These are phyloP conservation scores for Pseudogymnoascus verrucosus DNA, from an alignment of 2,329 filamentous ascomycete species.

Conservation along the genomic window DNA sequence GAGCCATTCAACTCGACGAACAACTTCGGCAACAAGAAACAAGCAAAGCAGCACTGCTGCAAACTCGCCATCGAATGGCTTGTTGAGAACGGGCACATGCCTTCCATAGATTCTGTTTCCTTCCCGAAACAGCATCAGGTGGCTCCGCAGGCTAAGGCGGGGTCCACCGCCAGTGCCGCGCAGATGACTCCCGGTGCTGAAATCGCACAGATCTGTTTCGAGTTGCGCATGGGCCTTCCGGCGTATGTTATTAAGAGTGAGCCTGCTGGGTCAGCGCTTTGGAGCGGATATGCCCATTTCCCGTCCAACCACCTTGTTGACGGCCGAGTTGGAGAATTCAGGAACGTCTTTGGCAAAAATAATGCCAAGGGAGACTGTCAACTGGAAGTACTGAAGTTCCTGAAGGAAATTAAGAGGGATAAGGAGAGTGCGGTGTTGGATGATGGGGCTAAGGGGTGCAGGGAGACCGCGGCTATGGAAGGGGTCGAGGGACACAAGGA, in stretches of 20 bases:
- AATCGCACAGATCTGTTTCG: conserved; percentile 16
- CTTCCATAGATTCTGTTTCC: conserved; percentile 18
- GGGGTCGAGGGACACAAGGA: neutral
- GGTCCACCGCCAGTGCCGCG: neutral
- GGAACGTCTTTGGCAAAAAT: conserved; percentile 37
- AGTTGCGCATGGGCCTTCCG: conserved; percentile 21
- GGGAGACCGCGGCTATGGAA: neutral
- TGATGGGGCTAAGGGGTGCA: conserved; percentile 5
- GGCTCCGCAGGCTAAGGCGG: conserved; percentile 7
- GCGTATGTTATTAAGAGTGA: conserved; percentile 19
- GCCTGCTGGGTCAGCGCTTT: conserved; percentile 15
- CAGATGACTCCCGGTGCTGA: conserved; percentile 8
- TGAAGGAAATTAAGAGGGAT: conserved; percentile 26
- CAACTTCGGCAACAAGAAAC: conserved; percentile 24
- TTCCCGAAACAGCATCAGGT: conserved; percentile 18
- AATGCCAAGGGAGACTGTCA: conserved; percentile 39
- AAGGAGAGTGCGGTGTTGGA: conserved; percentile 12
- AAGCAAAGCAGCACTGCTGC: conserved; percentile 25
- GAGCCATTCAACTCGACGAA: conserved; percentile 17
- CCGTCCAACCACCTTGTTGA: conserved; percentile 16
- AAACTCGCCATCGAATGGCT: conserved; percentile 28
- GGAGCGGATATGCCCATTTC: conserved; percentile 24
- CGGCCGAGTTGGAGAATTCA: conserved; percentile 22
- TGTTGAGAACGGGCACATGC: conserved; percentile 23
- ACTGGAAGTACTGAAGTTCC: conserved; percentile 28